phyloP scores from a whole-genome alignment of 768 basidiomycete genomes.

The Lentinula aciculospora region DNA sequence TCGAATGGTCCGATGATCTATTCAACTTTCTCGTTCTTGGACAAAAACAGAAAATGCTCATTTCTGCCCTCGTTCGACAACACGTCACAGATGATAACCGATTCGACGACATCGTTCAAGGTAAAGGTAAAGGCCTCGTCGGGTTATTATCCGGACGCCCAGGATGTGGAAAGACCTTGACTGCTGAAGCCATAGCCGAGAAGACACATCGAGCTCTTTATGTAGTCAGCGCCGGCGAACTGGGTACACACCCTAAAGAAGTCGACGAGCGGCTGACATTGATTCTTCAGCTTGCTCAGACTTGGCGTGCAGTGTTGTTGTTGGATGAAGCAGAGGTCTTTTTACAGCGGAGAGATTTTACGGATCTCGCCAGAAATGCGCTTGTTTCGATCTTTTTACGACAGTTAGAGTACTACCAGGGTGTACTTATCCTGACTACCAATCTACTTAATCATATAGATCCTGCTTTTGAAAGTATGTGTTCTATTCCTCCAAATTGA shows the following conservation, averaged over 20 bases:
- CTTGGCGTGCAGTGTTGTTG: constrained; percentile 29
- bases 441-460: constrained; percentile 23
- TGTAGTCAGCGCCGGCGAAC: constrained; percentile 24
- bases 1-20: constrained; percentile 25
- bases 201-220: constrained; percentile 23
- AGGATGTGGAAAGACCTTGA: constrained; percentile 30
- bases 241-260: constrained; percentile 20
- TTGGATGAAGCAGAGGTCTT: constrained; percentile 32
- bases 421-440: constrained; percentile 29
- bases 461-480: constrained; percentile 22
- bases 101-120: constrained; percentile 30
- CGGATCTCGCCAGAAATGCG: constrained; percentile 24
- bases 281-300: constrained; percentile 22
- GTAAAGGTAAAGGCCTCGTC: constrained; percentile 32
- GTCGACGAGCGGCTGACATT: constrained; percentile 17
- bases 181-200: constrained; percentile 27
- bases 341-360: constrained; percentile 17
- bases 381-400: constrained; percentile 30
- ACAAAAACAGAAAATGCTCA: constrained; percentile 24
- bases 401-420: constrained; percentile 30
- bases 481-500: no score
- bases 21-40: constrained; percentile 28
- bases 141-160: constrained; percentile 26
- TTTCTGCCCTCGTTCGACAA: constrained; percentile 23
- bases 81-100: constrained; percentile 8